These are phyloP conservation scores for Pseudonitzschia multiseries DNA, from an alignment of 108 stramenopile genomes.

Conservation along the genomic window DNA sequence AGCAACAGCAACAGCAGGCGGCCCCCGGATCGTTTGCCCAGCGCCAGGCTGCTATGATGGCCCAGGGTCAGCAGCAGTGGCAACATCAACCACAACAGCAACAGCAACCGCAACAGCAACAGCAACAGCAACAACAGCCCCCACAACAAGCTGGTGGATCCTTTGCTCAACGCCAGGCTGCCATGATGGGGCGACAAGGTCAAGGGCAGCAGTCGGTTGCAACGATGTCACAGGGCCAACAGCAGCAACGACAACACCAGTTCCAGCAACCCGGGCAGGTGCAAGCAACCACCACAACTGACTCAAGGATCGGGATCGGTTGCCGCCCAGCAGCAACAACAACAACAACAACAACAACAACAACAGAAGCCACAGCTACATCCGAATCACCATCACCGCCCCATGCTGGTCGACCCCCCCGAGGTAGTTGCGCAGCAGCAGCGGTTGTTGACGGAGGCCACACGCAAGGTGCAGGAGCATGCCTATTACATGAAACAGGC, in stretches of 20 bases:
- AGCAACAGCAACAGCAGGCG: slow-evolving; percentile 10
- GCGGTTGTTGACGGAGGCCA: slow-evolving; percentile 52
- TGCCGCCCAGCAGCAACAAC: slow-evolving; percentile 13
- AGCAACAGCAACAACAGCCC: slow-evolving; percentile 16
- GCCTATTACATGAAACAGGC: slow-evolving; percentile 80
- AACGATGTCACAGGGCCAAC: not conserved
- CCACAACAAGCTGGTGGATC: not conserved
- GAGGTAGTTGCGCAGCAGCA: slow-evolving; percentile 50
- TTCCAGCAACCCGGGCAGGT: slow-evolving; percentile 16
- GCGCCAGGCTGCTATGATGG: slow-evolving; percentile 15
- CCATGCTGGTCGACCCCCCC: slow-evolving; percentile 32
- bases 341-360: slow-evolving; percentile 11
- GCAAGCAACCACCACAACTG: not conserved
- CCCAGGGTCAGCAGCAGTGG: slow-evolving; percentile 17
- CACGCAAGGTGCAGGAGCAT: slow-evolving; percentile 68
- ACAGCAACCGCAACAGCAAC: slow-evolving; percentile 11
- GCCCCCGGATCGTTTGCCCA: slow-evolving; percentile 12
- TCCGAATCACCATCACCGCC: slow-evolving; percentile 23
- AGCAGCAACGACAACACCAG: slow-evolving; percentile 10
- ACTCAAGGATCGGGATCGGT: not conserved
- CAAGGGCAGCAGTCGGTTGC: slow-evolving; percentile 17
- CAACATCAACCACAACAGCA: slow-evolving; percentile 15
- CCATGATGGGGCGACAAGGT: slow-evolving; percentile 6
- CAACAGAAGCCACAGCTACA: slow-evolving; percentile 23
- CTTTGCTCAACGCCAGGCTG: slow-evolving; percentile 8